phyloP scores from a whole-genome alignment of 805 yeast species.

The Helenozyma rhizophorensis region DNA sequence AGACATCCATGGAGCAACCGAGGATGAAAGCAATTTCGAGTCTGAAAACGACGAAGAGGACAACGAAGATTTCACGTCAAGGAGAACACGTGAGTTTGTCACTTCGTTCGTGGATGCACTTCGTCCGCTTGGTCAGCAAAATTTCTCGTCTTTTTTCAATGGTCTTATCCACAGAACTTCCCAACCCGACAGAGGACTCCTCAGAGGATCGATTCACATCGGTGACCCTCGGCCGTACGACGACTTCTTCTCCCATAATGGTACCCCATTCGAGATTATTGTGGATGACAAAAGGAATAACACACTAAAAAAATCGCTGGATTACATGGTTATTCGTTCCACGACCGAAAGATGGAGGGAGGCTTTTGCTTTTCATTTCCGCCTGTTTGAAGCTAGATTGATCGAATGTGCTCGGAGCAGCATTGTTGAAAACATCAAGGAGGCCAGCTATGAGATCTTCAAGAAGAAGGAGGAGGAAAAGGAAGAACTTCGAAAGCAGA shows the following conservation, averaged over 20 bases:
- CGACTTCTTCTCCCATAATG: slow-evolving; percentile 17
- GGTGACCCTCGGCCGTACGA: slow-evolving; percentile 2
- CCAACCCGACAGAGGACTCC: slow-evolving; percentile 14
- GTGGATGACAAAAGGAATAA: slow-evolving; percentile 5
- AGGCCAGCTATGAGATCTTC: slow-evolving; percentile 41
- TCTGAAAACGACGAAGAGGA: slow-evolving; percentile 10
- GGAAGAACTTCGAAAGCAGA: slow-evolving; percentile 20
- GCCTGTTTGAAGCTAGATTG: slow-evolving; percentile 1
- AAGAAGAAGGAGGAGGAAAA: slow-evolving; percentile 25
- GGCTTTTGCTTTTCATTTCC: slow-evolving; percentile 27
- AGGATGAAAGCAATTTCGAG: not conserved
- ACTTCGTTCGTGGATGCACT: slow-evolving; percentile 24
- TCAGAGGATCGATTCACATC: slow-evolving; percentile 23
- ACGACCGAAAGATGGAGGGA: slow-evolving; percentile 71
- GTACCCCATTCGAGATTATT: slow-evolving; percentile 21
- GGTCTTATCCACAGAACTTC: slow-evolving; percentile 2
- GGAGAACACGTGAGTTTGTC: slow-evolving; percentile 18
- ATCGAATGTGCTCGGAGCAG: slow-evolving; percentile 2
- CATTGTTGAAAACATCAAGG: slow-evolving; percentile 35
- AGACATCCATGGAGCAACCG: slow-evolving; percentile 7
- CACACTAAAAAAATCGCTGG: slow-evolving; percentile 8
- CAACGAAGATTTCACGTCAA: too few species aligned
- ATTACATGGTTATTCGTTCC: slow-evolving; percentile 33
- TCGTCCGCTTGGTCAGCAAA: slow-evolving; percentile 19
- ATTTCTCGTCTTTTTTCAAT: slow-evolving; percentile 14